Evolutionary conservation across 306 rosid genomes (phyloP).

Genomic region (Psophocarpus tetragonolobus): DNA sequence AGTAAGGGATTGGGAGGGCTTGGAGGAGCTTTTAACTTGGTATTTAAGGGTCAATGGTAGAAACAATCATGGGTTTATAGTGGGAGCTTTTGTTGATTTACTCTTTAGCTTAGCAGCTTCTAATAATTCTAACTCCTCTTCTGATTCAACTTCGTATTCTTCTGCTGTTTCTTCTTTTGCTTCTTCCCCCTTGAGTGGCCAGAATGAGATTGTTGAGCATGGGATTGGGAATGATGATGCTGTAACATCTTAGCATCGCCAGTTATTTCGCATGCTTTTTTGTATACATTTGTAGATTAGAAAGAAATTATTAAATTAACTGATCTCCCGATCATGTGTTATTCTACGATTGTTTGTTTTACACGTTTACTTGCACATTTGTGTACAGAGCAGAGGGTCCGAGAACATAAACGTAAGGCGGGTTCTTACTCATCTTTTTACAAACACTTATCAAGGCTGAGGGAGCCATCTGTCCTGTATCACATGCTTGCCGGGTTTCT

Average conservation of each 20-base stretch:
- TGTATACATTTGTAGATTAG: conserved; percentile 35
- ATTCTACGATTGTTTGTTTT: conserved; percentile 20
- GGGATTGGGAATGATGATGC: not conserved
- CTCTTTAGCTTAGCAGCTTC: conserved; percentile 38
- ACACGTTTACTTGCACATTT: not conserved
- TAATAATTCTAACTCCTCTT: conserved; percentile 2
- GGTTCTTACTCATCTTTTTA: not conserved
- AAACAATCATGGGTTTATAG: conserved; percentile 68
- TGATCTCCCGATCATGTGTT: not conserved
- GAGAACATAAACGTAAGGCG: not conserved
- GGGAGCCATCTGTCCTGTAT: not conserved
- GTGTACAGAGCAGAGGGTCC: not conserved
- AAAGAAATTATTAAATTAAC: not conserved
- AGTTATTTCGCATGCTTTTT: not conserved
- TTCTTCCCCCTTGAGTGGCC: conserved; percentile 39
- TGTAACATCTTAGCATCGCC: conserved; percentile 28
- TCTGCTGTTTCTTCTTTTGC: conserved; percentile 55
- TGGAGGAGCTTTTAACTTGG: conserved; percentile 71
- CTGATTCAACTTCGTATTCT: conserved; percentile 44
- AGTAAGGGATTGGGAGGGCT: conserved; percentile 68
- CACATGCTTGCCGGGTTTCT: not conserved
- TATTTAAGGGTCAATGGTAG: conserved; percentile 64
- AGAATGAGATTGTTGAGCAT: conserved; percentile 44
- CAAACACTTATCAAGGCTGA: not conserved
- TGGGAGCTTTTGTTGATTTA: conserved; percentile 81